Base-by-base conservation (phyloP, 352 stramenopile species). In the Phytophthora tubulina region DNA sequence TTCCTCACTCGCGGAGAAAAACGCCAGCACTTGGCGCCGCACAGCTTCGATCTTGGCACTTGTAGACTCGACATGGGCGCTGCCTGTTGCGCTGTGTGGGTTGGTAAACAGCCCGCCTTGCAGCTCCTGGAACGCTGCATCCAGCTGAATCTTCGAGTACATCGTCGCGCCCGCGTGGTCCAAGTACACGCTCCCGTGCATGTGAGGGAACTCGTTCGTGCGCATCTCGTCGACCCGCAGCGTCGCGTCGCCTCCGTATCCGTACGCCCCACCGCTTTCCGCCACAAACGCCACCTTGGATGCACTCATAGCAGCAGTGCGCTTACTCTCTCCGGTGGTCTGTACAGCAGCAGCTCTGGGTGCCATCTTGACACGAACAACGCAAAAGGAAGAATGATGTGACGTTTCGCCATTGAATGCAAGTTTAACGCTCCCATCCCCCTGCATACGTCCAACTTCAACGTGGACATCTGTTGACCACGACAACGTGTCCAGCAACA, bases 121-220 rank as follows among this genome's bases (percentile, higher is more conserved):
- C n/a, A 95, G 75, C 60, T 91, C 82, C 6, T 72, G 54, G 58
- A 89, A 84, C 21, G 72, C 63, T 33, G 63, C 63, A 38, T 86
- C 67, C 44, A 97, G 57, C 62, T 97, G 91, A 50, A 76, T 76
- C 33, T 77, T 76, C 13, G 82, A 84, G 64, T 91, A 94, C 62
- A 96, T 80, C 21, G 91, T 96, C 33, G 91, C 88, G 36, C 89
- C 89, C 4, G 91, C 89, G 65, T 97, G 89, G 62, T 97, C 91
- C 55, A 97, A 66, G 64, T 96, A 96, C 50, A 94, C 72, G 44
- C 70, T 81, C 8, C 63, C 70, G 53, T 73, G 13, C 74, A 89
- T 70, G 50, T 87, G 81, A 14, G 79, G 64, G 53, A 87, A 89
- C 62, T 89, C 77, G 2, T 59, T 72, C 39, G 49, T 32, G 44